phyloP scores from a whole-genome alignment of 73 alveolate genomes.

The Urostyla sp. region DNA sequence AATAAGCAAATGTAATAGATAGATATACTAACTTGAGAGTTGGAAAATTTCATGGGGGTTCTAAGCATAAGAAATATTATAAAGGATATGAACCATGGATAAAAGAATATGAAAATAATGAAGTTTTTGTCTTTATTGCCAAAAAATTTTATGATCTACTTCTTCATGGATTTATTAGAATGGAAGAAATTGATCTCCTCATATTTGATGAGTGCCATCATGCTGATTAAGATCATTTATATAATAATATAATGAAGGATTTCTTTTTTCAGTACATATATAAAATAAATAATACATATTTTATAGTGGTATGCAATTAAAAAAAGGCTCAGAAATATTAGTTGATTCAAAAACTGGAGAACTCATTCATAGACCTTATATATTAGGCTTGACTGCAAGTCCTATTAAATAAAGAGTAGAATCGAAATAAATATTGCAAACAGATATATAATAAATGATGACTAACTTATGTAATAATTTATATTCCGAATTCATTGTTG shows the following conservation, averaged over 20 bases:
- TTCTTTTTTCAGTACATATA: slow-evolving; percentile 59
- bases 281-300: no score
- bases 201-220: slow-evolving; percentile 88
- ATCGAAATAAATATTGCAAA: not conserved
- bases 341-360: no score
- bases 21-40: slow-evolving; percentile 58
- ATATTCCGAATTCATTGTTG: slow-evolving; percentile 20
- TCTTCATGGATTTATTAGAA: slow-evolving; percentile 65
- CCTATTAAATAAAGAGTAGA: slow-evolving; percentile 75
- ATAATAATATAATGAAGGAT: slow-evolving; percentile 79
- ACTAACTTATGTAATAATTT: slow-evolving; percentile 27
- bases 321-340: no score
- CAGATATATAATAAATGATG: not conserved
- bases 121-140: slow-evolving; percentile 74
- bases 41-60: slow-evolving; percentile 70
- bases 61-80: slow-evolving; percentile 46
- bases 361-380: slow-evolving; percentile 50
- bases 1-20: slow-evolving; percentile 67
- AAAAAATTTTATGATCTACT: slow-evolving; percentile 68
- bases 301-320: no score
- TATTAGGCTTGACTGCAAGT: slow-evolving; percentile 83
- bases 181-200: slow-evolving; percentile 66
- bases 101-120: slow-evolving; percentile 34
- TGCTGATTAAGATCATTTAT: slow-evolving; percentile 71
- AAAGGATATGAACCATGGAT: slow-evolving; percentile 51